These are phyloP conservation scores for Wallacemonas sp. DNA, from an alignment of 208 protist species.

Conservation along the genomic window DNA sequence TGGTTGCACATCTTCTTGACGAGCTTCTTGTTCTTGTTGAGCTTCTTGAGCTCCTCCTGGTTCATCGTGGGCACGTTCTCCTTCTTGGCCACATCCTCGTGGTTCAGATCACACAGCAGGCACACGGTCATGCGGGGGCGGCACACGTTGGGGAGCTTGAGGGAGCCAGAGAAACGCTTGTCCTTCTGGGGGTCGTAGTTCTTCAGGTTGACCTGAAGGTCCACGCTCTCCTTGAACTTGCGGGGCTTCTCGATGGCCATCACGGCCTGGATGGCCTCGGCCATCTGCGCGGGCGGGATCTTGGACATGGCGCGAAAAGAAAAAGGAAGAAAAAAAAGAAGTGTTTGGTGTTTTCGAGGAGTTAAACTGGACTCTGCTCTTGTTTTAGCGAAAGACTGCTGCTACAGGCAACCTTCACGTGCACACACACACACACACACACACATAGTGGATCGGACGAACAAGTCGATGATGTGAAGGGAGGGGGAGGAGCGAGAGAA, in stretches of 20 bases:
- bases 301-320: conserved; percentile 75
- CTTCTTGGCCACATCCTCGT: conserved; percentile 96
- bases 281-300: conserved; percentile 73
- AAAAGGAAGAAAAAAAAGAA: conserved; percentile 4
- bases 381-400: conserved; percentile 13
- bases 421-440: too few relatives aligned
- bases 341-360: conserved; percentile 1
- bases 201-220: conserved; percentile 99
- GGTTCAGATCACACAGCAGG: conserved; percentile 96
- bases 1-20: conserved; percentile 99
- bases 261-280: conserved; percentile 85
- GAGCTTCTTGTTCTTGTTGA: conserved; percentile 99
- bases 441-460: too few relatives aligned
- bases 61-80: conserved; percentile 92
- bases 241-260: conserved; percentile 84
- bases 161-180: conserved; percentile 98
- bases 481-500: too few relatives aligned
- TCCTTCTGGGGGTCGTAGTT: conserved; percentile 99
- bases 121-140: conserved; percentile 95
- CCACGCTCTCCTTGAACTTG: conserved; percentile 98
- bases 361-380: conserved; percentile 34
- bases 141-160: conserved; percentile 94
- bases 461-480: too few relatives aligned
- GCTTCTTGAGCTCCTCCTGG: conserved; percentile 98
- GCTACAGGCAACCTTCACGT: conserved; percentile 4